A percentile compares a stretch with the other conserved stretches of the same genome.
These are phyloP conservation scores for Daldinia decipiens DNA, from an alignment of 495 filamentous ascomycete genomes.

Conservation along the genomic window DNA sequence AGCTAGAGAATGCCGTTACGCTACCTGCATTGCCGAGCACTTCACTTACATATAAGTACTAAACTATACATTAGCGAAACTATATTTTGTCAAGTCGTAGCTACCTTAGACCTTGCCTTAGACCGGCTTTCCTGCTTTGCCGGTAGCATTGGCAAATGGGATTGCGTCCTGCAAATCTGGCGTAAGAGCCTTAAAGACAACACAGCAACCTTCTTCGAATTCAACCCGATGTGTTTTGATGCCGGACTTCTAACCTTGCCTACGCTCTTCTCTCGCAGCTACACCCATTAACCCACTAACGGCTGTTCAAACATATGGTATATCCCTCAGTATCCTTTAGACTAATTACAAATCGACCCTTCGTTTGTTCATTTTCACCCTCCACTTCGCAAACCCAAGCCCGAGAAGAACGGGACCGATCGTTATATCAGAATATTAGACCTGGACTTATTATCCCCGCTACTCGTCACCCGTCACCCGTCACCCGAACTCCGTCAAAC, in stretches of 20 bases:
- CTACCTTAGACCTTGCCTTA: slow-evolving; percentile 12
- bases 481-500: slow-evolving; percentile 32
- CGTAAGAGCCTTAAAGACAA: slow-evolving; percentile 44
- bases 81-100: slow-evolving; percentile 31
- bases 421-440: slow-evolving; percentile 28
- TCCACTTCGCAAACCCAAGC: slow-evolving; percentile 9
- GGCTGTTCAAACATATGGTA: background rate
- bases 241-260: slow-evolving; percentile 17
- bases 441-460: slow-evolving; percentile 25
- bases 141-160: slow-evolving; percentile 43
- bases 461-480: slow-evolving; percentile 21
- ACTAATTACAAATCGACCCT: slow-evolving; percentile 12
- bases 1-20: slow-evolving; percentile 42
- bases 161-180: slow-evolving; percentile 34
- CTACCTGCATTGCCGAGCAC: slow-evolving; percentile 40
- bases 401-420: slow-evolving; percentile 24
- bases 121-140: slow-evolving; percentile 25
- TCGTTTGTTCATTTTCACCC: slow-evolving; percentile 17
- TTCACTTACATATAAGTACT: slow-evolving; percentile 24
- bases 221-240: slow-evolving; percentile 18
- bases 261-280: background rate
- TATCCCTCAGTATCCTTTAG: slow-evolving; percentile 13
- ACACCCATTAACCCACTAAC: background rate
- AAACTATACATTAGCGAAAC: slow-evolving; percentile 29
- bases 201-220: slow-evolving; percentile 30